A percentile compares a stretch with the other conserved stretches of the same genome.
Evolutionary conservation across 2,329 filamentous ascomycete genomes (phyloP).

Genomic region (Pestalotiopsis sp.): DNA sequence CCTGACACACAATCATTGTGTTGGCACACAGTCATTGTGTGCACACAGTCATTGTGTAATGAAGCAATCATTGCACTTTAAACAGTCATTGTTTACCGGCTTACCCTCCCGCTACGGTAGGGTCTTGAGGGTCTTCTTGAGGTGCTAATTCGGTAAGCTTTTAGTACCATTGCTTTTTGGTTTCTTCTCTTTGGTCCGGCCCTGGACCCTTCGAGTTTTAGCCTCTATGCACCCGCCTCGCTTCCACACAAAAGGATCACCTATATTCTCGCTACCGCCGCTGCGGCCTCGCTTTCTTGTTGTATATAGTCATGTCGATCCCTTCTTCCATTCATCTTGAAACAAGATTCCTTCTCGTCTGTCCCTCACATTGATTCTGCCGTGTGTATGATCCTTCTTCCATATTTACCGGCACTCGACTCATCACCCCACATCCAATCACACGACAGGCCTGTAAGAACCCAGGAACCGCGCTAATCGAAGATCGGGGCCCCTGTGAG

Average conservation of each 20-base stretch:
- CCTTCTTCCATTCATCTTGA: background rate
- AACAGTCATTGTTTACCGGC: no score
- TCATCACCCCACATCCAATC: slow-evolving; percentile 11
- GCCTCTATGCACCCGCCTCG: background rate
- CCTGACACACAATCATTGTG: no score
- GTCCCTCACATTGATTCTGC: background rate
- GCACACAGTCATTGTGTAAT: no score
- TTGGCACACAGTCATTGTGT: no score
- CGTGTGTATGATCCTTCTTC: background rate
- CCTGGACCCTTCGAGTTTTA: background rate
- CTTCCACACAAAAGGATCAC: background rate
- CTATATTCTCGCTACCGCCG: background rate
- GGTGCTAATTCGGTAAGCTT: background rate
- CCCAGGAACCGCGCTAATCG: slow-evolving; percentile 10
- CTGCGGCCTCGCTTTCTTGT: background rate
- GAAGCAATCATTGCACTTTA: no score
- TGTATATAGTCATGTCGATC: background rate
- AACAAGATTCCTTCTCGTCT: background rate
- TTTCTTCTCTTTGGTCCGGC: background rate
- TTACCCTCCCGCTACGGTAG: no score
- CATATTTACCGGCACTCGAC: background rate
- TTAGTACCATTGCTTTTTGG: background rate
- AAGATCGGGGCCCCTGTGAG: slow-evolving; percentile 9
- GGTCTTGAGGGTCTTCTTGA: background rate
- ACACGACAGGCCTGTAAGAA: background rate